Conservation (phyloP, 2,329 filamentous ascomycete genomes). For the Microascus cirrosus region DNA sequence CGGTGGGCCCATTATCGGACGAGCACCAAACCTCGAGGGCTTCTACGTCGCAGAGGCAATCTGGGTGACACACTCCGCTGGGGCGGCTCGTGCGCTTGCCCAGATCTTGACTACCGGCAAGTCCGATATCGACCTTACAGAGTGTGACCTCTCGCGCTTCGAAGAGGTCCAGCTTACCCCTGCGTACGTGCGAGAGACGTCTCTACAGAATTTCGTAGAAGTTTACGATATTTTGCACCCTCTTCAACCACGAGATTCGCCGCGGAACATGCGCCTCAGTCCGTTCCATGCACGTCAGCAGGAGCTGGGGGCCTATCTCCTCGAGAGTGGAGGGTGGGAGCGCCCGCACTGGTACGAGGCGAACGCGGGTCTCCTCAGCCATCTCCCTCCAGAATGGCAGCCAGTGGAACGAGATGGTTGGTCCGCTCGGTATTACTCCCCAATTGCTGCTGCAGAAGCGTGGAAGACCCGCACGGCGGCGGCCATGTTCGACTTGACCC, state of each 20-base stretch:
- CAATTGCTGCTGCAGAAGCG: constrained; percentile 47
- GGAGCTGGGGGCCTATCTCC: constrained; percentile 46
- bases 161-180: constrained; percentile 47
- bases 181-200: constrained; percentile 46
- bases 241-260: constrained; percentile 43
- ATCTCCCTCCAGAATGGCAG: constrained; percentile 41
- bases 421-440: constrained; percentile 45
- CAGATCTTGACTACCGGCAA: constrained; percentile 44
- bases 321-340: constrained; percentile 51
- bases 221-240: constrained; percentile 56
- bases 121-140: constrained; percentile 43
- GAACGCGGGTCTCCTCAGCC: constrained; percentile 37
- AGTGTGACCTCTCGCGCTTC: constrained; percentile 49
- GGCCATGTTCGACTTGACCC: constrained; percentile 53
- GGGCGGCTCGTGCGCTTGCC: constrained; percentile 49
- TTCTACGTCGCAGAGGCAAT: constrained; percentile 56
- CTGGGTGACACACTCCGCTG: constrained; percentile 56
- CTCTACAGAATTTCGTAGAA: constrained; percentile 50
- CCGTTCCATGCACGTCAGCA: constrained; percentile 44
- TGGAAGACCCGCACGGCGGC: constrained; percentile 54
- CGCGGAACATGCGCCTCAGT: constrained; percentile 45
- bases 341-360: constrained; percentile 51
- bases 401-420: constrained; percentile 45
- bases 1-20: constrained; percentile 47
- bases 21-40: constrained; percentile 44